Percentiles rank a stretch among this genome's conserved stretches.
Evolutionary conservation across 192 early-diverging fungal species (phyloP).

Genomic region (Cetraspora pellucida): DNA sequence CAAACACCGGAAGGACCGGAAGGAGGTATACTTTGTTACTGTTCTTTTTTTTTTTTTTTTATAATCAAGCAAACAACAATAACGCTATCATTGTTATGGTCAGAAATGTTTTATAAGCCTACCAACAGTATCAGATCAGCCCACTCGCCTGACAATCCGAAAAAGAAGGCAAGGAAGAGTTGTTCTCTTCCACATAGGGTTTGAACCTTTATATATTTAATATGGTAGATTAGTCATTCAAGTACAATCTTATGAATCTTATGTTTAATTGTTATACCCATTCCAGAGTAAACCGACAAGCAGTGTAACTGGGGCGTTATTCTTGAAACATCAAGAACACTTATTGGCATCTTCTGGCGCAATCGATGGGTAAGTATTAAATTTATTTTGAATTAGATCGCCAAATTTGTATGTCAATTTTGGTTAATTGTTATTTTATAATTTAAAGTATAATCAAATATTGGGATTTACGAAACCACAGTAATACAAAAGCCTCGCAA

Average conservation of each 20-base stretch:
- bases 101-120: not conserved
- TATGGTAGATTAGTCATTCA: too few species aligned
- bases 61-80: not conserved
- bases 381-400: not conserved
- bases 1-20: conserved; percentile 35
- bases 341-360: conserved; percentile 60
- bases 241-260: not conserved
- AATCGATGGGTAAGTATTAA: conserved; percentile 57
- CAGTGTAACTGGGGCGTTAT: conserved; percentile 60
- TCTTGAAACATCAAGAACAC: conserved; percentile 40
- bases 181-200: not conserved
- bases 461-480: conserved; percentile 72
- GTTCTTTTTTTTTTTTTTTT: not conserved
- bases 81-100: not conserved
- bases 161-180: conserved; percentile 5
- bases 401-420: conserved; percentile 3
- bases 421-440: not conserved
- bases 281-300: conserved; percentile 16
- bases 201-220: not conserved
- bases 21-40: conserved; percentile 18
- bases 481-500: conserved; percentile 35
- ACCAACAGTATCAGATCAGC: not conserved
- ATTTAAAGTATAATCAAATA: conserved; percentile 61
- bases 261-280: not conserved
- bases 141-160: not conserved